Base-by-base conservation (phyloP, 1,284 basidiomycete species). In the Athelia sp. region DNA sequence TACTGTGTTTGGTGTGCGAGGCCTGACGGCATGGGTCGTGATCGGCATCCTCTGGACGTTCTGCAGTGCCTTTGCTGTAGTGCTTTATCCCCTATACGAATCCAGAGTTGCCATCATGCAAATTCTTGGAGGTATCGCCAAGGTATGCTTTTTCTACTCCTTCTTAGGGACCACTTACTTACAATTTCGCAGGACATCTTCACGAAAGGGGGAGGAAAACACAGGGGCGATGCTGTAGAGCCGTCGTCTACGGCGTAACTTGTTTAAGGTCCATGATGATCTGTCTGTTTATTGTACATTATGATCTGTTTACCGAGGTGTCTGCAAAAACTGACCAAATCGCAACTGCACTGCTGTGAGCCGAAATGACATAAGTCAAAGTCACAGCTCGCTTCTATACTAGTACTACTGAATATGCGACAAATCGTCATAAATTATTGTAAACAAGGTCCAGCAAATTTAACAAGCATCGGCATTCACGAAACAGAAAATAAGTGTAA, bases 1-100 rank as follows among this genome's bases (percentile, higher is more conserved):
- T 38, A 83, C 87, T 26, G 74, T 94, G 31, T 93, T 81, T 57
- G 76, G 81, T 11, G 70, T 79, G 36, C 58, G 67, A 4, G 90
- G 90, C 1, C 77, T 93, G 55, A 80, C 83, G 0, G 86, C 79
- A 0, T 91, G 88, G 87, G 83, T 80, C 55, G 74, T 86, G 36
- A 74, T 95, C 49, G 88, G 89, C 1, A 86, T 96, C 56, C 70
- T 86, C 34, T 94, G 92, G 91, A 76, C 89, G 10, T 90, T 94
- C 63, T 73, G 77, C 53, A 89, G 87, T 8, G 76, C 84, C 15
- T 75, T 84, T 54, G 74, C 81, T 15, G 88, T 93, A 22, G 88
- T 93, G 11, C 44, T 94, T n/a, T 89, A 89, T 60, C 93, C 93
- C 17, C 66, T 93, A 2, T 93, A 76, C 68, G 93, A 97, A 73